Evolutionary conservation across 2,329 filamentous ascomycete genomes (phyloP), one percentile per base, ranked within the genome.

Genomic region (Cladosporium austrohemisphaericum): DNA sequence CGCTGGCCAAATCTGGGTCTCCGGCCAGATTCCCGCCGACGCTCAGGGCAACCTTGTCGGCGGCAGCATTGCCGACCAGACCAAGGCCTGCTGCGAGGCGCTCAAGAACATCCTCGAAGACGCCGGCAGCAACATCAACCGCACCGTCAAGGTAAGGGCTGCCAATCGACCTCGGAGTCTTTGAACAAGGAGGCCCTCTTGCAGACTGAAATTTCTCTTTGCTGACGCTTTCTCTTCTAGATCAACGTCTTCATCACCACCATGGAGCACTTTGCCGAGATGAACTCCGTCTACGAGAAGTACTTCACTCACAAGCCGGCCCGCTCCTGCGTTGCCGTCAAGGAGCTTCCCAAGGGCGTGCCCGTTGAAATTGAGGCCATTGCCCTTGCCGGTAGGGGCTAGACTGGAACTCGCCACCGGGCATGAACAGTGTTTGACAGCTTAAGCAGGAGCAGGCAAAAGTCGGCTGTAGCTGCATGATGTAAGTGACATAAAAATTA

Each of bases 321-420:
- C n/a, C 80, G 88, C 59, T 90, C 85, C 72, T 95, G 89, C 66
- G 88, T 95, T 47, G 89, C 89, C 4, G 91, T 94, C 57, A 91
- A 93, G 77, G 83, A 87, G 60, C 78, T 95, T 56, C 90, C 90
- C 53, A 89, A 91, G 77, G 83, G 84, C 50, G 89, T 90, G 33
- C 84, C 89, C 52, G 83, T 95, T 19, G 90, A 95, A 77, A 93
- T 95, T 66, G 89, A 95, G 78, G 87, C 83, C 67, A 86, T 93
- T 74, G 89, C 89, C 54, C 69, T 81, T 45, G 51, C 58, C 56
- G 43, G 68, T 65, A 45, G 35, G 14, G 48, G 29, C 32, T 50
- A 37, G 26, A 46, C 11, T 26, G 25, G 25, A 6, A 26, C 25
- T 26, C 25, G 25, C 25, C 25, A 6, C 25, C 25, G n/a, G n/a